A percentile compares a stretch with the other conserved stretches of the same genome.
Conservation (phyloP, 75 land plant genomes). For the Pseudotsuga menziesii region DNA sequence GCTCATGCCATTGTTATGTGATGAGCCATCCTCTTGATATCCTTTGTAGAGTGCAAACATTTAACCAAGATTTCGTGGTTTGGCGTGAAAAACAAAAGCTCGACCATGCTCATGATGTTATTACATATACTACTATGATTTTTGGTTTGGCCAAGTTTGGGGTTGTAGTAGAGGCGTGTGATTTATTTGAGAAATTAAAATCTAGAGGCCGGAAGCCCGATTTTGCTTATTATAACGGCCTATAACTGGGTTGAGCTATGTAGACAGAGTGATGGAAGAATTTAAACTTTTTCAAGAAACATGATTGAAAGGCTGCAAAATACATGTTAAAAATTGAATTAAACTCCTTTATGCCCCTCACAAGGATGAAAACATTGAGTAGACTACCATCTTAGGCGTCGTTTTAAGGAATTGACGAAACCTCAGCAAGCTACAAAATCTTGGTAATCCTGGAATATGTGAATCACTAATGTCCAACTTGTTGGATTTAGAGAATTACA, state of each 20-base stretch:
- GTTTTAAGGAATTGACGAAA: constrained; percentile 56
- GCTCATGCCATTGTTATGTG: no score
- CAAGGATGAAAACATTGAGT: constrained; percentile 51
- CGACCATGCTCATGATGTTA: constrained; percentile 50
- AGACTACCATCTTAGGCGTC: constrained; percentile 64
- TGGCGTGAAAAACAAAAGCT: constrained; percentile 80
- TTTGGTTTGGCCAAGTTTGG: constrained; percentile 66
- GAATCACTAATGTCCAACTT: no score
- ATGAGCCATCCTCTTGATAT: constrained; percentile 16
- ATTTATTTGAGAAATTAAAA: constrained; percentile 49
- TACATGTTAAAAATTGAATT: constrained; percentile 46
- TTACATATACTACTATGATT: constrained; percentile 82
- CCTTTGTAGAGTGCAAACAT: constrained; percentile 53
- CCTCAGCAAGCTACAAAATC: constrained; percentile 46
- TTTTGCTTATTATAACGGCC: constrained; percentile 44
- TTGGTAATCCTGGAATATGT: constrained; percentile 3
- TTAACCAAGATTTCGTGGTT: constrained; percentile 65
- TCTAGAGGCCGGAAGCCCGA: constrained; percentile 55
- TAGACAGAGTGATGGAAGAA: constrained; percentile 44
- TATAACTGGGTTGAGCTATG: constrained; percentile 52
- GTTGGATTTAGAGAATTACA: no score
- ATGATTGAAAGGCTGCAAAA: constrained; percentile 39
- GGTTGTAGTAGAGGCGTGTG: constrained; percentile 34
- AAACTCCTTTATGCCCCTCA: constrained; percentile 54
- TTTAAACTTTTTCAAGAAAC: constrained; percentile 52